These are phyloP conservation scores for Pseudognaphalium luteoalbum DNA, from an alignment of 129 eudicot genomes.

Conservation along the genomic window DNA sequence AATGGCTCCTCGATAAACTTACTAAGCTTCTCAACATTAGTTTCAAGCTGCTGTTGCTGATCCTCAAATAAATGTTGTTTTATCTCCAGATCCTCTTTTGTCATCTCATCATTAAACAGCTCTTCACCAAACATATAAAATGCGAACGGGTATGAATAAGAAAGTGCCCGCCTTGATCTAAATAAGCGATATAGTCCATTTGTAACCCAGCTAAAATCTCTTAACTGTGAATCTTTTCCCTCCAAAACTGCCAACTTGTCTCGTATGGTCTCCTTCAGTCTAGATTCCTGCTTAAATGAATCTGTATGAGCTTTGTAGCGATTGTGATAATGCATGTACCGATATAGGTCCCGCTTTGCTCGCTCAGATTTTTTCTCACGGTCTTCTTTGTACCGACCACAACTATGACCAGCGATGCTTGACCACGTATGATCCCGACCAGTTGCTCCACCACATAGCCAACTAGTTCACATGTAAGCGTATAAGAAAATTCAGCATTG, in stretches of 20 bases:
- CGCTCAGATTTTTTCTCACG: conserved; percentile 67
- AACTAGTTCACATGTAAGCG: conserved; percentile 45
- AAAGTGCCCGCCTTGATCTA: conserved; percentile 86
- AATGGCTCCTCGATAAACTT: conserved; percentile 89
- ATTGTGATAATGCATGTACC: conserved; percentile 94
- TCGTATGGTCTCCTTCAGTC: conserved; percentile 64
- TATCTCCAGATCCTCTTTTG: conserved; percentile 66
- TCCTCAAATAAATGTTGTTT: conserved; percentile 93
- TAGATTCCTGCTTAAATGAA: conserved; percentile 86
- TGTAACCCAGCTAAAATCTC: conserved; percentile 95
- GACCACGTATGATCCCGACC: conserved; percentile 96
- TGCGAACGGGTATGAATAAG: conserved; percentile 94
- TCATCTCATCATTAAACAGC: conserved; percentile 83
- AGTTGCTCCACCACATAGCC: conserved; percentile 99
- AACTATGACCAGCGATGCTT: conserved; percentile 74
- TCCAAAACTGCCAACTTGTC: conserved; percentile 65
- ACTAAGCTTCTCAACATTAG: conserved; percentile 80
- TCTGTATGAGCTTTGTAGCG: conserved; percentile 95
- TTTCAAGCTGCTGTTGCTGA: conserved; percentile 96
- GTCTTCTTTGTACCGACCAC: conserved; percentile 94
- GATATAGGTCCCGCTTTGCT: conserved; percentile 81
- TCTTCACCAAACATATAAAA: conserved; percentile 96
- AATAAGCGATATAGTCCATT: conserved; percentile 83
- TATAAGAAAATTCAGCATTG: neutral
- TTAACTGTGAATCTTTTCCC: conserved; percentile 52